Base-by-base conservation (phyloP, 1,284 basidiomycete genomes). In the Anthracocystis panici-leucophaei region DNA sequence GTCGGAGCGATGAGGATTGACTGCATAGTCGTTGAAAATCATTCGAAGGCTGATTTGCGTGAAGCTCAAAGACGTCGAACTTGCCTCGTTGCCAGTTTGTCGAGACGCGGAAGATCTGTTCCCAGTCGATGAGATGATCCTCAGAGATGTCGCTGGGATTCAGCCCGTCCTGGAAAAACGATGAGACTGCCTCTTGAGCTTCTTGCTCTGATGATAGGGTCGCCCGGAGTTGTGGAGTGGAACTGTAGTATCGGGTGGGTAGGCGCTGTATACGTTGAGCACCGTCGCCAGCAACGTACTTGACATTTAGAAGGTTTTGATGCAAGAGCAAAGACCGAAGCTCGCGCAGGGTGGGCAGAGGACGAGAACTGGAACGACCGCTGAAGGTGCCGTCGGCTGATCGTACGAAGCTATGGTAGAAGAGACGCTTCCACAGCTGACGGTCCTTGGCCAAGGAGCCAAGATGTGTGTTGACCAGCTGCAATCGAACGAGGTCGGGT, bases 31-130 rank as follows among this genome's bases (percentile, higher is more conserved):
- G 12, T 12, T 29, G 7, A 12, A 10, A 1, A 9, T 1, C 12
- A 16, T 3, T 11, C 8, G 9, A 48, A 40, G 48, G 16, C 12
- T 9, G 18, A 18, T 35, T 18, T 42, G 57, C n/a, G 29, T 18
- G 31, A 21, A 78, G 60, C 53, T 72, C 65, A 1, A 68, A 69
- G 27, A 69, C 55, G 49, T 54, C 57, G 50, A 75, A 78, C 40
- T 60, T 57, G 46, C 76, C 76, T 25, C n/a, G 41, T 16, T 65
- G 67, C 76, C 76, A 78, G 40, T 78, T 78, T 45, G 35, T 53
- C 7, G 72, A 70, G 6, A 78, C 76, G 5, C 60, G 58, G 33
- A 61, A 78, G 59, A 78, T 53, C 18, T 67, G 54, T 31, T 75
- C 58, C 76, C 76, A 78, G 25, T 78, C 65, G 12, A 78, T 60